Percentiles rank a stretch among this genome's conserved stretches.
Evolutionary conservation across 2,329 filamentous ascomycete genomes (phyloP).

Genomic region (Cadophora malorum): DNA sequence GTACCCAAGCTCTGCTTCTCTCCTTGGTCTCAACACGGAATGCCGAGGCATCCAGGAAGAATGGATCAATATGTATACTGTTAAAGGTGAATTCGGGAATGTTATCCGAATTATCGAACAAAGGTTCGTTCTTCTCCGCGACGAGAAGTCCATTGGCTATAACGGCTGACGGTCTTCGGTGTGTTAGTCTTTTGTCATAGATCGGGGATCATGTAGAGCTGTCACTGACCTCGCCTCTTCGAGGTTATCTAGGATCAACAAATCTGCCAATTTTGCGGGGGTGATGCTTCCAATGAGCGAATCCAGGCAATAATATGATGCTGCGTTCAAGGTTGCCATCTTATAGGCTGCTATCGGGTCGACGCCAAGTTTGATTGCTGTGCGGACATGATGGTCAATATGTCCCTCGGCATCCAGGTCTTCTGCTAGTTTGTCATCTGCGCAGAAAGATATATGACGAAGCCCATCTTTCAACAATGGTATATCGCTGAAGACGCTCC

Average conservation of each 20-base stretch:
- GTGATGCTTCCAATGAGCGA: constrained; percentile 37
- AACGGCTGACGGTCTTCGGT: constrained; percentile 31
- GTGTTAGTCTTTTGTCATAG: neutral
- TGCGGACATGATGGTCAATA: neutral
- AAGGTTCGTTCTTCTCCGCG: constrained; percentile 31
- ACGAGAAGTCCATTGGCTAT: constrained; percentile 38
- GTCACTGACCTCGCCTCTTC: constrained; percentile 29
- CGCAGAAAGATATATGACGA: neutral
- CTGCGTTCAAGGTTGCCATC: constrained; percentile 38
- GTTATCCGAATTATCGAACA: constrained; percentile 35
- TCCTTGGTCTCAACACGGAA: constrained; percentile 27
- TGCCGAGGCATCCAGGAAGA: neutral
- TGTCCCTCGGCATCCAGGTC: neutral
- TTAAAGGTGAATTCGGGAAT: constrained; percentile 36
- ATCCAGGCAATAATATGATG: constrained; percentile 37
- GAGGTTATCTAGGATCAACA: constrained; percentile 7
- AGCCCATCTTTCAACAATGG: neutral
- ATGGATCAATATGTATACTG: constrained; percentile 25
- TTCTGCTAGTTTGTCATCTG: neutral
- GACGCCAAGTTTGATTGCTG: no score
- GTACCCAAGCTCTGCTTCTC: constrained; percentile 33
- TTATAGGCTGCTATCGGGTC: constrained; percentile 31
- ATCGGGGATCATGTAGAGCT: neutral
- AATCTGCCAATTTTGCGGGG: constrained; percentile 17
- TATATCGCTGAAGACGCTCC: neutral